phyloP scores from a whole-genome alignment of 345 rosid genomes.

The Trapa bicornis region DNA sequence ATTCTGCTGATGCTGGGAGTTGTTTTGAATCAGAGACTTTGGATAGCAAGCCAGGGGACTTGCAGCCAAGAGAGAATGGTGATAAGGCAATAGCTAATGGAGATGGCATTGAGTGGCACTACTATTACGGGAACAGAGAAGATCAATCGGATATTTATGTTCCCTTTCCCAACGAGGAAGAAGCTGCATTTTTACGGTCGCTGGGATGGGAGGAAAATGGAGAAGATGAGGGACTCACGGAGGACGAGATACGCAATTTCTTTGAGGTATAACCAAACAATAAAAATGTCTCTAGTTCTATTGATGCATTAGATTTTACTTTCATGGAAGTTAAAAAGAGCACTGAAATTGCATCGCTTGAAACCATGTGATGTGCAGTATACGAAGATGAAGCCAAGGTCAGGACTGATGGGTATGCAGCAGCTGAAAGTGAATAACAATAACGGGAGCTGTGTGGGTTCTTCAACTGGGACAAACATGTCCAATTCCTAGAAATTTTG shows the following conservation, averaged over 20 bases:
- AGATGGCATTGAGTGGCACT: constrained; percentile 7
- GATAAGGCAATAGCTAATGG: constrained; percentile 10
- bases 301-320: not conserved
- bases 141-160: constrained; percentile 8
- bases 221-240: constrained; percentile 46
- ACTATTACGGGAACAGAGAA: constrained; percentile 7
- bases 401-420: constrained; percentile 1
- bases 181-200: constrained; percentile 33
- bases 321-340: not conserved
- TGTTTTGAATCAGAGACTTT: constrained; percentile 8
- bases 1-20: not conserved
- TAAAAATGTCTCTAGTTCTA: not conserved
- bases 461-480: constrained; percentile 1
- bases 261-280: constrained; percentile 15
- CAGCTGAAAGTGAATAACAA: constrained; percentile 7
- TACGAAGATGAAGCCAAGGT: constrained; percentile 12
- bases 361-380: constrained; percentile 7
- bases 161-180: constrained; percentile 29
- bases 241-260: constrained; percentile 42
- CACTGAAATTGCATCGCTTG: not conserved
- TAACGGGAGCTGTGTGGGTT: not conserved
- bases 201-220: constrained; percentile 56
- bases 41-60: constrained; percentile 8
- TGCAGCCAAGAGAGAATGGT: constrained; percentile 11
- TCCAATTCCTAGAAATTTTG: constrained; percentile 7